Evolutionary conservation across 1,284 basidiomycete genomes (phyloP), one percentile per base, ranked within the genome.

Genomic region (Sanguinoderma infundibulare): DNA sequence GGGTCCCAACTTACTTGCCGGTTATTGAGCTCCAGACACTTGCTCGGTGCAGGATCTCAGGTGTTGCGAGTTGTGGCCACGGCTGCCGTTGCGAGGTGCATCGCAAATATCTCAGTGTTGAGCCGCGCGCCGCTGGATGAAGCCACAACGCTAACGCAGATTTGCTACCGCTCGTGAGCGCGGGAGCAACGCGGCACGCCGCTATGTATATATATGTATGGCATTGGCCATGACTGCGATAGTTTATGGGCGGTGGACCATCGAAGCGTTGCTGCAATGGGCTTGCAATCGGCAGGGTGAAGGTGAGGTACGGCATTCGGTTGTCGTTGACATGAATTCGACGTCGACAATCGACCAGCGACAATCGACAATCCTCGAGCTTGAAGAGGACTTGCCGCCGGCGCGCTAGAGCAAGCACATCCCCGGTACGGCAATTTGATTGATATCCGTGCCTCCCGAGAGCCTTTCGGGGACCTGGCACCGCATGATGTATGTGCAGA

Each of bases 361-460:
- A 46, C 42, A 46, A 46, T 9, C 42, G 42, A 54, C 35, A 22
- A 20, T 34, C 35, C 35, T 38, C 30, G 28, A n/a, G n/a, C n/a
- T n/a, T n/a, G n/a, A n/a, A n/a, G n/a, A n/a, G n/a, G n/a, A n/a
- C 28, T 32, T 50, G 32, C 32, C 47, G 47, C 32, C 30, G 42
- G 42, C 42, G 42, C 42, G 42, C 47, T 50, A 20, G 47, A 20
- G 20, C n/a, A n/a, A n/a, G n/a, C n/a, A n/a, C n/a, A n/a, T n/a
- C n/a, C n/a, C n/a, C 52, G 51, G 52, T 20, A 59, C 57, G 57
- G 57, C 35, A 49, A 47, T 35, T 59, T 59, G 52, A 53, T 59
- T 59, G 57, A 59, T 59, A 40, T 54, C 57, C 57, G 57, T 49
- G 50, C 15, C 36, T 50, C 40, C 40, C 51, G 39, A 50, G 57